A percentile compares a stretch with the other conserved stretches of the same genome.
Conservation (phyloP, 805 yeast species). For the Schwanniomyces vanrijiae region DNA sequence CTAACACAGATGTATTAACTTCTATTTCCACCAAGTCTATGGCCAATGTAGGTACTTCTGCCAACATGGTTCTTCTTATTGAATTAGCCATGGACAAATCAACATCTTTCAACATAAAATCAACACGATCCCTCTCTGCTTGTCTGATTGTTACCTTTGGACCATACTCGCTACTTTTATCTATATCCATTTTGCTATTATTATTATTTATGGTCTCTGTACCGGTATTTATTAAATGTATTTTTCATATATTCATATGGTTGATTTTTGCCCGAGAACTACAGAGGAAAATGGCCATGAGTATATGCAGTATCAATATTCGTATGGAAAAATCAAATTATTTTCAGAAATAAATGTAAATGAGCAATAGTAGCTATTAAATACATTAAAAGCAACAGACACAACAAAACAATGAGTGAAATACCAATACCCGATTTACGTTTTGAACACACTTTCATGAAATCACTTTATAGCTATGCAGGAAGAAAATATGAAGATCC, state of each 20-base stretch:
- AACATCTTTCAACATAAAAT: slow-evolving; percentile 82
- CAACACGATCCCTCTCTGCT: slow-evolving; percentile 83
- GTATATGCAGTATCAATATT: background rate
- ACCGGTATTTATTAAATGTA: background rate
- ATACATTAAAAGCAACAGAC: background rate
- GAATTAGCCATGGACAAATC: slow-evolving; percentile 93
- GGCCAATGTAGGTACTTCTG: slow-evolving; percentile 96
- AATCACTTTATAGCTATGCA: slow-evolving; percentile 30
- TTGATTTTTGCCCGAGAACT: background rate
- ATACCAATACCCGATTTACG: slow-evolving; percentile 59
- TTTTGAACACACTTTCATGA: slow-evolving; percentile 60
- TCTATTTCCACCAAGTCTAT: slow-evolving; percentile 95
- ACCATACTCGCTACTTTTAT: slow-evolving; percentile 36
- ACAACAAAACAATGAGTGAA: background rate
- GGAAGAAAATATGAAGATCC: slow-evolving; percentile 11
- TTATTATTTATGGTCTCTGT: background rate
- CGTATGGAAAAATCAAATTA: background rate
- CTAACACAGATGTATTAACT: slow-evolving; percentile 88
- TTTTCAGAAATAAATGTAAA: background rate
- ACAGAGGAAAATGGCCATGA: background rate
- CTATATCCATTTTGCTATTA: slow-evolving; percentile 20
- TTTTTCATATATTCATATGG: background rate
- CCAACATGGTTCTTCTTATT: slow-evolving; percentile 84
- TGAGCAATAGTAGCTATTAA: background rate
- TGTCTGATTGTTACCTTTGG: slow-evolving; percentile 89